These are phyloP conservation scores for Nicotiana paniculata DNA, from an alignment of 257 asterid genomes.

Conservation along the genomic window DNA sequence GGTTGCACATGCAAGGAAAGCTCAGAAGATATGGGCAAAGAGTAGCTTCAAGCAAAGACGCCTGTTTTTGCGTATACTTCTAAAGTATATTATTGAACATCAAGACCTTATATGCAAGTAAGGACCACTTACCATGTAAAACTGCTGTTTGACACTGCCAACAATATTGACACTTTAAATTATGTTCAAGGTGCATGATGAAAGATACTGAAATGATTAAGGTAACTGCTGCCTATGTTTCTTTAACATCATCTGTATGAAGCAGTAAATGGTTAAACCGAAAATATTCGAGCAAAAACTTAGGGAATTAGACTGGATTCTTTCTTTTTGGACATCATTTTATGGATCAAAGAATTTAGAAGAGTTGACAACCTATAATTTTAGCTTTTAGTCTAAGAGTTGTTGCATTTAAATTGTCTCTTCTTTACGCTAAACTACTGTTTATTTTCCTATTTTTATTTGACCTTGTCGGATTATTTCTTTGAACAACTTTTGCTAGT, in stretches of 20 bases:
- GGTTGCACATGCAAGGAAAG: slow-evolving; percentile 82
- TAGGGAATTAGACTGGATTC: not conserved
- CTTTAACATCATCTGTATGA: not conserved
- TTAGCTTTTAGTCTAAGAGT: not conserved
- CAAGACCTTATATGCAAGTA: slow-evolving; percentile 99
- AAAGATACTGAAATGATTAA: not conserved
- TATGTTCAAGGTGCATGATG: not conserved
- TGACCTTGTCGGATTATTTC: not conserved
- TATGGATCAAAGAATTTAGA: not conserved
- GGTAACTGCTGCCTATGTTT: not conserved
- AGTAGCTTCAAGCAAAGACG: slow-evolving; percentile 98
- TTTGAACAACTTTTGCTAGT: slow-evolving; percentile 31
- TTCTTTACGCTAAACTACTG: not conserved
- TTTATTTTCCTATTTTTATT: not conserved
- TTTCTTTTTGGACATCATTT: not conserved
- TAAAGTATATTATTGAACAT: slow-evolving; percentile 89
- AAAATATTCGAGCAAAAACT: not conserved
- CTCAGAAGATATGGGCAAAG: slow-evolving; percentile 87
- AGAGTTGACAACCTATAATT: not conserved
- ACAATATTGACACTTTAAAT: not conserved
- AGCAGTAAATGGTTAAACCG: not conserved
- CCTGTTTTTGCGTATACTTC: slow-evolving; percentile 84
- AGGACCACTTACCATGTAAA: slow-evolving; percentile 17
- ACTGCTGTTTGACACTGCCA: not conserved
- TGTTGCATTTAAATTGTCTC: not conserved